A percentile compares a stretch with the other conserved stretches of the same genome.
Conservation (phyloP, 2,329 filamentous ascomycete species). For the Aspergillus pseudotamarii region DNA sequence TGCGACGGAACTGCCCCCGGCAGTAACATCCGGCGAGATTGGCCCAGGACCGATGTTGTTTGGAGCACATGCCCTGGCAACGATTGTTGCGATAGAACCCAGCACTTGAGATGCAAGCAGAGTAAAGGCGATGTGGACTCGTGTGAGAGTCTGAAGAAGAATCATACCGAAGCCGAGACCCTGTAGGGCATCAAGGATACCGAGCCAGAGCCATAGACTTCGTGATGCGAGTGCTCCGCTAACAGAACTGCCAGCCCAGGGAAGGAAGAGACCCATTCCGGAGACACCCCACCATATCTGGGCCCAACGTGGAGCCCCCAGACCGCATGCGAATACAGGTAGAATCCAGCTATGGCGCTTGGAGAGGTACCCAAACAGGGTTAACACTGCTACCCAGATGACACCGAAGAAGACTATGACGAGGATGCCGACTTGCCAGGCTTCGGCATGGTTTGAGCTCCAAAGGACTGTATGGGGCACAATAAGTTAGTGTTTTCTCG, state of each 20-base stretch:
- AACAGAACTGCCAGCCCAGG: conserved; percentile 61
- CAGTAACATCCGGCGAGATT: conserved; percentile 65
- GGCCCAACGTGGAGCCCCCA: conserved; percentile 66
- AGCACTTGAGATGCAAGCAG: conserved; percentile 63
- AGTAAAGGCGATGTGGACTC: conserved; percentile 66
- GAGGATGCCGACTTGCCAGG: conserved; percentile 61
- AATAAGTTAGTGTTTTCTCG: conserved; percentile 9
- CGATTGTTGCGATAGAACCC: conserved; percentile 64
- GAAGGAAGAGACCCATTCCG: conserved; percentile 63
- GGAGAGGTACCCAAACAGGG: conserved; percentile 58
- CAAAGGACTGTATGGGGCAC: conserved; percentile 53
- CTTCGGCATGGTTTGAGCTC: conserved; percentile 57
- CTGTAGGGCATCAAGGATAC: conserved; percentile 66
- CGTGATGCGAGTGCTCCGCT: conserved; percentile 60
- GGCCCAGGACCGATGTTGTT: conserved; percentile 63
- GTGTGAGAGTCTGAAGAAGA: conserved; percentile 64
- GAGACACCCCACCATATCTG: conserved; percentile 69
- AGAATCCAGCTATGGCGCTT: conserved; percentile 67
- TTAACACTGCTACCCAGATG: conserved; percentile 55
- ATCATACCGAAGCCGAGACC: conserved; percentile 71
- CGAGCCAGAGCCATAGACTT: conserved; percentile 68
- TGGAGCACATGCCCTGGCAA: conserved; percentile 62
- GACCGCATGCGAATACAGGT: conserved; percentile 67
- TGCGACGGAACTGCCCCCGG: conserved; percentile 48
- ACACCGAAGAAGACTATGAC: conserved; percentile 52